Base-by-base conservation (phyloP, 495 filamentous ascomycete species). In the Penicillium goetzii region DNA sequence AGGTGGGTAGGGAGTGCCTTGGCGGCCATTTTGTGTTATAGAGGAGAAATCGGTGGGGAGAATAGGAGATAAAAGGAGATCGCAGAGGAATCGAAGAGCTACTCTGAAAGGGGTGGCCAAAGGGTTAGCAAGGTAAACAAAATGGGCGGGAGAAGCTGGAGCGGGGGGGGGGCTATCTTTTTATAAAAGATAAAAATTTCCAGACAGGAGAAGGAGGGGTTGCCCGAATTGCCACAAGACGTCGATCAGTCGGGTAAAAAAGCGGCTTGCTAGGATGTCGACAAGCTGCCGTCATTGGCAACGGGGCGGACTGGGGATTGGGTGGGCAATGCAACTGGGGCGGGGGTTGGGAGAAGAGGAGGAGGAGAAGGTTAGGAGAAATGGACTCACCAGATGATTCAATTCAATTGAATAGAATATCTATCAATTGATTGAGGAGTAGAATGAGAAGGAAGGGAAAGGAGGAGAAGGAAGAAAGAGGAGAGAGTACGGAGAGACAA, bases 1-100 rank as follows among this genome's bases (percentile, higher is more conserved):
- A 97, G 85, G 81, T 96, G 93, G 19, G 89, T 76, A 59, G 93
- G 93, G 51, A 97, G 76, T 68, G 89, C 82, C 73, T 84, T 85
- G 61, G 86, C 77, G 59, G 89, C 86, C 91, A 94, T 95, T 75
- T 72, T 90, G 60, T 55, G 43, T 51, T 10, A 68, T 26, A 26
- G 41, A 59, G 52, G 56, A 25, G 60, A 58, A 32, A 58, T 66
- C 52, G 25, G 28, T 61, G 30, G 40, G 40, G 28, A 17, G 14
- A 59, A 62, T 47, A 54, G 58, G 23, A 30, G 56, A 26, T 51
- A 50, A 57, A 61, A 41, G 36, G 12, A 40, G 15, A 3, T 53
- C 25, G 41, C 3, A 52, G 50, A 17, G 11, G 25, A 12, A 17
- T 55, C 17, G n/a, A 14, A 34, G 17, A 38, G 32, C 12, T 30